Evolutionary conservation across 805 yeast species (phyloP), one percentile per base, ranked within the genome.

Genomic region (Metschnikowia orientalis): DNA sequence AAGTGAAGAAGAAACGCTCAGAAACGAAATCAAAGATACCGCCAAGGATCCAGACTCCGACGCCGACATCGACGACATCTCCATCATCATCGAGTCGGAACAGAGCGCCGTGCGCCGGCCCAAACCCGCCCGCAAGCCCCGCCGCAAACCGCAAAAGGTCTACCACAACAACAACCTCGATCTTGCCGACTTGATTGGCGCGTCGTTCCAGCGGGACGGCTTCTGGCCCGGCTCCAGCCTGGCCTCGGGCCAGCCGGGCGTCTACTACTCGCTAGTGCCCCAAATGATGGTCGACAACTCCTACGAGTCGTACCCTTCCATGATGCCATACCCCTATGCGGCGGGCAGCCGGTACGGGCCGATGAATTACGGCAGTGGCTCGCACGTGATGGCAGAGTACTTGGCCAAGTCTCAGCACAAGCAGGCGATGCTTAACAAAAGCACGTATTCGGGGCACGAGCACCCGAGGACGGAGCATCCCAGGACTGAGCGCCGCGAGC

Each of bases 331-430:
- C 14, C n/a, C 18, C 5, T 32, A 34, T 18, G 34, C 41, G 13
- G 38, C 32, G 13, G 23, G 32, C 12, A 11, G 34, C 27, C 23
- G 18, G 17, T 24, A n/a, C 11, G 18, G 25, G 17, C n/a, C 16
- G 9, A 23, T 28, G 9, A 31, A 6, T 8, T 33, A 19, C 34
- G 25, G 28, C 15, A 30, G 21, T 5, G 87, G 88, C 3, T 77
- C 84, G 0, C 82, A 78, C 45, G 85, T 81, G 8, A 79, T 81
- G 86, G 81, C 86, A 0, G 87, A 81, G 50, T 81, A 81, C 50
- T 62, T 81, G 45, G 83, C 85, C n/a, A 82, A 77, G 51, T 63
- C 80, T 5, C 84, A 79, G 45, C 81, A 77, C 39, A 80, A 81
- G 8, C 69, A 69, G 28, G 56, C 73, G n/a, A n/a, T n/a, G n/a